These are phyloP conservation scores for Nitzschia sp. DNA, from an alignment of 108 stramenopile genomes.

Conservation along the genomic window DNA sequence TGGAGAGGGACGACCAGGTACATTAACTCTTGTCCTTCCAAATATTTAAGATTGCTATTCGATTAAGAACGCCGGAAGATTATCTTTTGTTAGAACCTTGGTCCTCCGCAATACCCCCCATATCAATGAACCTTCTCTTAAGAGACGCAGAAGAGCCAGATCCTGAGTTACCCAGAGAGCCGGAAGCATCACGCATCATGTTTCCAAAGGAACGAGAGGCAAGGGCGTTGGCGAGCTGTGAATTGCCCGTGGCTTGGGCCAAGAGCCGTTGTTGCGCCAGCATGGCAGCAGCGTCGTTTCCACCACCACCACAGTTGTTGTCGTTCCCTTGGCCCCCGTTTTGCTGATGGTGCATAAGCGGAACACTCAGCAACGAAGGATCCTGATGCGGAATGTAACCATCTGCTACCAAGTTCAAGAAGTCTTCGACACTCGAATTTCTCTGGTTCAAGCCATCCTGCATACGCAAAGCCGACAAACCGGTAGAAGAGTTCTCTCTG, in stretches of 20 bases:
- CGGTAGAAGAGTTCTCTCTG: conserved; percentile 65
- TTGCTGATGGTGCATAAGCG: conserved; percentile 57
- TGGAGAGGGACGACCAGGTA: too few species aligned
- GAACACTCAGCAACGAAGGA: conserved; percentile 72
- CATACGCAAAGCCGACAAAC: conserved; percentile 68
- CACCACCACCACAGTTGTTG: background rate
- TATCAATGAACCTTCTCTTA: conserved; percentile 39
- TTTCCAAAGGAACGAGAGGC: conserved; percentile 46
- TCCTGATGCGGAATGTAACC: conserved; percentile 92
- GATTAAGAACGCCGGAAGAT: too few species aligned
- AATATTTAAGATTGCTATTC: too few species aligned
- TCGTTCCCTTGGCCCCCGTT: background rate
- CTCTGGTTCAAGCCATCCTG: conserved; percentile 68
- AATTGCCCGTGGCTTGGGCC: conserved; percentile 50
- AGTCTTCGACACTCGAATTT: conserved; percentile 87
- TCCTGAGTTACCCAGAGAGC: conserved; percentile 13
- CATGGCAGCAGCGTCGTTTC: conserved; percentile 19
- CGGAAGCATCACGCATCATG: conserved; percentile 6
- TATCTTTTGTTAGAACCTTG: conserved; percentile 24
- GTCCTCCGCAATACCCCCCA: conserved; percentile 19
- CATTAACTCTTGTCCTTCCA: too few species aligned
- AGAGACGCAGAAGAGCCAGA: conserved; percentile 5
- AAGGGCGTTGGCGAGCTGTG: conserved; percentile 46
- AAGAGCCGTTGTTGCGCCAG: conserved; percentile 50
- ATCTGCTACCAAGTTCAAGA: conserved; percentile 80